Evolutionary conservation across 352 stramenopile genomes (phyloP), one percentile per base, ranked within the genome.

Genomic region (Phytophthora podocarpi): DNA sequence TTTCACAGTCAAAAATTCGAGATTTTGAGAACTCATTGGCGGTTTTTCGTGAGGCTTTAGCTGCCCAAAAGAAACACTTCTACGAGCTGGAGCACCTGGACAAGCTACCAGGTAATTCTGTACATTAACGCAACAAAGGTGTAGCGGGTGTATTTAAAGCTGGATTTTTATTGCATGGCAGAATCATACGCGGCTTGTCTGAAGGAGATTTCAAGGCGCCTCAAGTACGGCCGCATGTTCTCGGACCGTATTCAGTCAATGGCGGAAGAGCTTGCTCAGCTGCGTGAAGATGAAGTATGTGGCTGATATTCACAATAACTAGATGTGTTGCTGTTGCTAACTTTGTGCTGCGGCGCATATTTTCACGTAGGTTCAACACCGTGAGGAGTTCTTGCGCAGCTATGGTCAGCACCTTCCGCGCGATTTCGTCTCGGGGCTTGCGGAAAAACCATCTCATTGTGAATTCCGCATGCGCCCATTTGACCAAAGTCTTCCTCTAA

Each of bases 381-480:
- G 87, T 21, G 85, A 96, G 28, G 63, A 74, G 11, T 96, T 96
- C 55, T 64, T 96, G 34, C 76, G 71, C 2, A 85, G 70, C 49
- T 92, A 78, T 71, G 87, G 87, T 1, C 85, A 93, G 49, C 87
- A 96, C 49, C 63, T 96, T 18, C 87, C 85, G 11, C 84, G 85
- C 13, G 84, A 95, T 58, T 92, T 96, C 34, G 82, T 94, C 0
- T 74, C 82, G 5, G 87, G 87, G 4, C 63, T 96, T 18, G 86
- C 84, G 1, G 87, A 96, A 57, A 96, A 96, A 43, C 87, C 87
- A 4, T 95, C 87, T 36, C 87, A 96, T 59, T 96, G 87, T 58
- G 86, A 93, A 42, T 93, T 96, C 46, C 81, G 85, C 7, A 96
- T 94, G 85, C 72, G 85, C 12, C 87, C 87, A 21, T 96, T 92